A percentile compares a stretch with the other conserved stretches of the same genome.
phyloP scores from a whole-genome alignment of 163 green algal genomes.

The Scenedesmus sp. region DNA sequence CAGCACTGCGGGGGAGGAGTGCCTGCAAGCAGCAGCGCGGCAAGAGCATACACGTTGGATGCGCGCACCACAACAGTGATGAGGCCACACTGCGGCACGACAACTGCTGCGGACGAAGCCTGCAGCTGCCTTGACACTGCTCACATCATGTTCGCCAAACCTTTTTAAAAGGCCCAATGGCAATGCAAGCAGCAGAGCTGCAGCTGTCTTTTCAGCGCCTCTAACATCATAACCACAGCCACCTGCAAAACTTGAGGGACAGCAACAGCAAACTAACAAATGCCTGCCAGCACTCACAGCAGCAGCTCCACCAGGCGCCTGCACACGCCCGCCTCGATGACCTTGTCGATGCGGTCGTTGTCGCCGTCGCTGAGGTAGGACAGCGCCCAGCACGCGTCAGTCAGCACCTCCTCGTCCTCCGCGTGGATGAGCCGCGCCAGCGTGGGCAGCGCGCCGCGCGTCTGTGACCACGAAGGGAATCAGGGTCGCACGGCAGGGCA shows the following conservation, averaged over 20 bases:
- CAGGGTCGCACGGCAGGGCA: not conserved
- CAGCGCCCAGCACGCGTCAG: slow-evolving; percentile 98
- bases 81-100: too few species aligned
- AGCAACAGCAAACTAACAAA: not conserved
- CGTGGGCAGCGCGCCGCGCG: slow-evolving; percentile 90
- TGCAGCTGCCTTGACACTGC: too few species aligned
- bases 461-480: slow-evolving; percentile 68
- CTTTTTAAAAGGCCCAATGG: too few species aligned
- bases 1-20: slow-evolving; percentile 90
- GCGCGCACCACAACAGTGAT: too few species aligned
- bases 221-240: too few species aligned
- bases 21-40: slow-evolving; percentile 58
- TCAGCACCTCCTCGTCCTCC: slow-evolving; percentile 96
- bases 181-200: too few species aligned
- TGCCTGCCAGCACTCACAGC: slow-evolving; percentile 72
- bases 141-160: too few species aligned
- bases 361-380: slow-evolving; percentile 98
- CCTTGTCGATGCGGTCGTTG: slow-evolving; percentile 94
- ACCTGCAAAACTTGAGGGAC: too few species aligned
- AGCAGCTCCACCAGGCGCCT: slow-evolving; percentile 96
- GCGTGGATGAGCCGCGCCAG: slow-evolving; percentile 84
- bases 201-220: too few species aligned
- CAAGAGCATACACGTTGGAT: not conserved
- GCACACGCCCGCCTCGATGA: slow-evolving; percentile 96
- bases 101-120: too few species aligned